Base-by-base conservation (phyloP, 2,329 filamentous ascomycete species). In the Trichocomaceae sp. region DNA sequence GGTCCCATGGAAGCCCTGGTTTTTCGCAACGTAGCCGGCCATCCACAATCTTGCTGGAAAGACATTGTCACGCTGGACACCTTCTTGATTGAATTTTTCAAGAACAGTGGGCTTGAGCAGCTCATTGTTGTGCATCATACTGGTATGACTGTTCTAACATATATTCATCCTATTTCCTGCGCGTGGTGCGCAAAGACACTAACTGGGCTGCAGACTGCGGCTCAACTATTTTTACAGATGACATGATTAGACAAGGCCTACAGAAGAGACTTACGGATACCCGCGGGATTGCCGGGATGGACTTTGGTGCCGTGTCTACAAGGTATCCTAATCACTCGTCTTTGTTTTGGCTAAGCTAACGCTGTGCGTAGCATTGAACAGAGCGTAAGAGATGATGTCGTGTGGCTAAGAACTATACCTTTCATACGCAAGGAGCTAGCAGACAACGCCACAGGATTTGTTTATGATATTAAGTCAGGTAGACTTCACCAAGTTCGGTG, bases 401-500 rank as follows among this genome's bases (percentile, higher is more conserved):
- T 39, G n/a, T 54, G 44, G 44, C 22, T 53, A 5, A 44, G 35
- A 19, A 8, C 22, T 8, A 31, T 20, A 1, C 51, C 23, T 9
- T 17, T 48, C 8, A 10, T 48, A 33, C 51, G 45, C 8, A 48
- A 44, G 15, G 51, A 44, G 17, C n/a, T 54, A 33, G 44, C 33
- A 8, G 19, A 48, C 5, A 48, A 19, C 7, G 23, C 17, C 8
- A 13, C n/a, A 15, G 45, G 13, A 7, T 54, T 48, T 31, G 45
- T 54, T 12, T 54, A 48, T 22, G 35, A 44, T 48, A 48, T 48
- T 20, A 48, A 54, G 17, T 31, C 51, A 4, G 35, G 51, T 9
- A 54, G 41, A 15, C 17, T 48, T 8, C 23, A 50, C 50, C 29
- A 54, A 48, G 22, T 29, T 35, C 3, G 9, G 13, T 35, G 12